Percentiles rank a stretch among this genome's conserved stretches.
phyloP scores from a whole-genome alignment of 2,329 filamentous ascomycete species.

The Colletotrichum sp. region DNA sequence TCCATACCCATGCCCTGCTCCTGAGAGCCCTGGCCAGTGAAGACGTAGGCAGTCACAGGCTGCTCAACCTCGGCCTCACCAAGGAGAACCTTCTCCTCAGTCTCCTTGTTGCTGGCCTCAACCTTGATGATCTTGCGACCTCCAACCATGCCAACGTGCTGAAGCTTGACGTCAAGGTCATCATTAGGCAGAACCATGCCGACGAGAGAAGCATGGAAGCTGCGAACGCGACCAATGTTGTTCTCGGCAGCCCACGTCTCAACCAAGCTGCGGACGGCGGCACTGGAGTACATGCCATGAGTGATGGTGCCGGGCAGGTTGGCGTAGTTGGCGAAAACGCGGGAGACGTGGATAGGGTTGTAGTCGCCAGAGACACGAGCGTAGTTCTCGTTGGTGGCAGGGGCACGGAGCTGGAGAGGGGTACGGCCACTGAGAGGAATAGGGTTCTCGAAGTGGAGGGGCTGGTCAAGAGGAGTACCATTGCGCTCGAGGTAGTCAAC shows the following conservation, averaged over 20 bases:
- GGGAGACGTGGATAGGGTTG: constrained; percentile 98
- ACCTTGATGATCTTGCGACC: constrained; percentile 99
- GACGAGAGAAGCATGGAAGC: constrained; percentile 96
- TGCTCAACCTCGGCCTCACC: constrained; percentile 98
- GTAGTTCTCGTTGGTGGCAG: constrained; percentile 96
- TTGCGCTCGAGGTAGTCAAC: constrained; percentile 94
- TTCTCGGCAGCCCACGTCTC: constrained; percentile 99
- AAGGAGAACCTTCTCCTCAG: constrained; percentile 92
- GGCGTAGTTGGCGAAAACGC: constrained; percentile 95
- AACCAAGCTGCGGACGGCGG: constrained; percentile 91
- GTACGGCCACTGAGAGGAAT: constrained; percentile 95
- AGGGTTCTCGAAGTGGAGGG: constrained; percentile 94
- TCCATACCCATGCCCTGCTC: constrained; percentile 99
- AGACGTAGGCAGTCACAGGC: constrained; percentile 94
- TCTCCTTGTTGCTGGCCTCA: constrained; percentile 93
- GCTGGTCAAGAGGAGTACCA: constrained; percentile 92
- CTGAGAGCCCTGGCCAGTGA: constrained; percentile 97
- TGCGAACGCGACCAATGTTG: constrained; percentile 94
- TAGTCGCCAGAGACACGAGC: constrained; percentile 97
- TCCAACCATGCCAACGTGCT: constrained; percentile 96
- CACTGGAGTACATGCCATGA: constrained; percentile 99
- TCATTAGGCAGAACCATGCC: constrained; percentile 99
- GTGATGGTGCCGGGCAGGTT: constrained; percentile 97
- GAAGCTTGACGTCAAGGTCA: constrained; percentile 90
- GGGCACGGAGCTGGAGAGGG: constrained; percentile 85